These are phyloP conservation scores for Macrophomina phaseolina DNA, from an alignment of 2,329 filamentous ascomycete species.

Conservation along the genomic window DNA sequence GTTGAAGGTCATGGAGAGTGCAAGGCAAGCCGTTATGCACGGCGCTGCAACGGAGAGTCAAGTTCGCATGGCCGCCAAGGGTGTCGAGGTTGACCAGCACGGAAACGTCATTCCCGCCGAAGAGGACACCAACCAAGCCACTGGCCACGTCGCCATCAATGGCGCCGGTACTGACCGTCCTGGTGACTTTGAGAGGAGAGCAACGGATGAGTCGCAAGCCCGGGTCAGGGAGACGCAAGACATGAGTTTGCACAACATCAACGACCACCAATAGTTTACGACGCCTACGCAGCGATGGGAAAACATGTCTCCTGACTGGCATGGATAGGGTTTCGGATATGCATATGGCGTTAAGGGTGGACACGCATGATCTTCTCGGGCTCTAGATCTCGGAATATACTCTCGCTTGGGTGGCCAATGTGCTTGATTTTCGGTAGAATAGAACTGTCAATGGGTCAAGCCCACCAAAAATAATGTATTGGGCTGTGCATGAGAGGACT, in stretches of 20 bases:
- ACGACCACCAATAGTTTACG: slow-evolving; percentile 40
- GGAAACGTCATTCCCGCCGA: slow-evolving; percentile 63
- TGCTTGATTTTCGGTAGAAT: slow-evolving; percentile 2
- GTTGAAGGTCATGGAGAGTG: slow-evolving; percentile 68
- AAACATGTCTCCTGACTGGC: neutral
- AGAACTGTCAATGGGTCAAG: slow-evolving; percentile 14
- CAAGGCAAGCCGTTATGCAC: slow-evolving; percentile 67
- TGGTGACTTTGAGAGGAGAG: slow-evolving; percentile 36
- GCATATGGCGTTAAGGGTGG: slow-evolving; percentile 2
- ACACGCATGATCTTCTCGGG: neutral
- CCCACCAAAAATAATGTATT: slow-evolving; percentile 10
- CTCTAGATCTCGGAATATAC: neutral
- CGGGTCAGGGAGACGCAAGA: slow-evolving; percentile 59
- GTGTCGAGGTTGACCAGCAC: slow-evolving; percentile 61
- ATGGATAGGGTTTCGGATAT: neutral
- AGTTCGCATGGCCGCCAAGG: slow-evolving; percentile 67
- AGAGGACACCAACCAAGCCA: slow-evolving; percentile 29
- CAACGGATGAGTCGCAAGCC: slow-evolving; percentile 45
- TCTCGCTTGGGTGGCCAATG: slow-evolving; percentile 14
- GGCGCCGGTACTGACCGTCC: slow-evolving; percentile 24
- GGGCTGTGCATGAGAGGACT: neutral
- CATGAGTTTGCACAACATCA: slow-evolving; percentile 65
- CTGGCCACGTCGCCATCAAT: slow-evolving; percentile 33
- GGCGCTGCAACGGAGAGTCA: slow-evolving; percentile 66
- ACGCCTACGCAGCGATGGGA: neutral